A percentile compares a stretch with the other conserved stretches of the same genome.
phyloP scores from a whole-genome alignment of 75 land plant genomes.

The Pseudotsuga menziesii region DNA sequence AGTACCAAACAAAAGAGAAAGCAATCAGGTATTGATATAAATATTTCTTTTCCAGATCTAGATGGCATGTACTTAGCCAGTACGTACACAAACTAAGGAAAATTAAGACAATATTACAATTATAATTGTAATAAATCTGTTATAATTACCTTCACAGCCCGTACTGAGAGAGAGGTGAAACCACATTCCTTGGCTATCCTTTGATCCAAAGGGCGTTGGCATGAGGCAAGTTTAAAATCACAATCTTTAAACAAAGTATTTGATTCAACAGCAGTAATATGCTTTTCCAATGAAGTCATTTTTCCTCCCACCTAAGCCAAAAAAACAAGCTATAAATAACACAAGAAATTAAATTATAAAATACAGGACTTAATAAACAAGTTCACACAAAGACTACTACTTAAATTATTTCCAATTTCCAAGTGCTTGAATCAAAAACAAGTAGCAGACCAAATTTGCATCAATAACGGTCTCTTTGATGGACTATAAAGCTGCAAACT shows the following conservation, averaged over 20 bases:
- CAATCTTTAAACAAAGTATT: slow-evolving; percentile 55
- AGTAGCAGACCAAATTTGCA: not conserved
- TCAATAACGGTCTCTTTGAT: not conserved
- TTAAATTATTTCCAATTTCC: not conserved
- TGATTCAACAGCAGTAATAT: slow-evolving; percentile 53
- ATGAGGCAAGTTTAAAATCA: slow-evolving; percentile 88
- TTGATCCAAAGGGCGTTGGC: slow-evolving; percentile 27
- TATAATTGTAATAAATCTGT: not conserved
- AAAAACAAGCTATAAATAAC: not conserved
- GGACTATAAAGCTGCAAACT: not conserved
- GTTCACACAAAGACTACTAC: not conserved
- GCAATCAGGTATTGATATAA: not conserved
- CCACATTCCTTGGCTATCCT: slow-evolving; percentile 72
- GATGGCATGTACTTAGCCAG: not conserved
- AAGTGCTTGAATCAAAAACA: not conserved
- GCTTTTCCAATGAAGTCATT: slow-evolving; percentile 50
- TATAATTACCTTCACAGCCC: slow-evolving; percentile 66
- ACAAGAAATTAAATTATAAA: not conserved
- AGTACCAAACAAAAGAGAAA: not conserved
- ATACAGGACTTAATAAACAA: not conserved
- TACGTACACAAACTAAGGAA: not conserved
- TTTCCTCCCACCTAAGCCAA: slow-evolving; percentile 71
- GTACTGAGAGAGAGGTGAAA: slow-evolving; percentile 78
- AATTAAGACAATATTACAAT: not conserved
- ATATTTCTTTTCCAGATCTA: slow-evolving; percentile 5